Base-by-base conservation (phyloP, 2,329 filamentous ascomycete species). In the Teratosphaeria zuluensis region DNA sequence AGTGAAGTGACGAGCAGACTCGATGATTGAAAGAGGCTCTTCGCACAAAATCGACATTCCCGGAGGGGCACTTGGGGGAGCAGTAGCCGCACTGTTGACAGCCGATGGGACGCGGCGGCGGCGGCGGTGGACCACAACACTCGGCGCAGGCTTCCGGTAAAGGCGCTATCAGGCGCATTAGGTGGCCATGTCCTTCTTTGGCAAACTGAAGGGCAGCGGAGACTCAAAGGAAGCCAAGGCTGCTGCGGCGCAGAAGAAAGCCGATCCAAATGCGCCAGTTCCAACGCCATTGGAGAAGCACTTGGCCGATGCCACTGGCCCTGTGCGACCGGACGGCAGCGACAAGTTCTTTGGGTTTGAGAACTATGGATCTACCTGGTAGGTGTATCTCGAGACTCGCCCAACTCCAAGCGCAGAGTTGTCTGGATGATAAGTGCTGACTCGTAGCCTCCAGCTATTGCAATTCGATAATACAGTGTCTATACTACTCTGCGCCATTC, bases 341-440 rank as follows among this genome's bases (percentile, higher is more conserved):
- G 94, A 97, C 78, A 95, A 96, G 78, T 99, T 96, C 78, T 97
- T 95, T 76, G 94, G 94, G 16, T 87, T 97, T 73, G 94, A 99
- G 76, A 99, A 99, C 91, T 96, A 96, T 77, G 92, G 92, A 71
- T 97, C 96, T 72, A 97, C 92, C 73, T 97, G 92, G 92, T 96
- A 87, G 70, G 77, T 51, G 11, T 28, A 9, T 24, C 54, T 53
- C n/a, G n/a, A 30, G 3, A 30, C 35, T 9, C 2, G 12, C 14
- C 4, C 21, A 38, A 5, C 21, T 12, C 16, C 21, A 51, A 16
- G 9, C 16, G 19, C 21, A 53, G 7, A 21, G 16, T 28, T 9
- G 53, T 31, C 14, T 31, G 30, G 11, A 33, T 11, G 14, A 19
- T 19, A 21, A 51, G 14, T 35, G 28, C 56, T 48, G n/a, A 48